phyloP scores from a whole-genome alignment of 768 basidiomycete species.

The Termitomyces sp. region DNA sequence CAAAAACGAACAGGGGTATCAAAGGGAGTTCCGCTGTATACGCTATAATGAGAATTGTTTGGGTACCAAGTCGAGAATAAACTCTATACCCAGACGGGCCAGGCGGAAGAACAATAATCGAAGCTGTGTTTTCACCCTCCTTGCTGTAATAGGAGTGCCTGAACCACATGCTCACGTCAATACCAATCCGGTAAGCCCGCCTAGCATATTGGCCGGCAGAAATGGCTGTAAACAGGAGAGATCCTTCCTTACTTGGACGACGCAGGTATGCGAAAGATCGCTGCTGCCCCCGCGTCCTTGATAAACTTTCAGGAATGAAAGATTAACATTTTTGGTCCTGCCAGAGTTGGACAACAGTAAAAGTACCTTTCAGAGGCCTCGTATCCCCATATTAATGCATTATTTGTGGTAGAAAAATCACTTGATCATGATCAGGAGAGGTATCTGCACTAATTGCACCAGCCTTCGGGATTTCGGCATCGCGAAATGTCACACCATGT shows the following conservation, averaged over 20 bases:
- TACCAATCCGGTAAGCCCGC: not conserved
- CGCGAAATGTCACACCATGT: constrained; percentile 7
- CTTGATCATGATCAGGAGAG: not conserved
- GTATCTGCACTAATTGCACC: too few relatives aligned
- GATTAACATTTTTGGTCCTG: not conserved
- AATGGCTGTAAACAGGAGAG: too few relatives aligned
- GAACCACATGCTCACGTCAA: not conserved
- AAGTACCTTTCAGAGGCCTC: not conserved
- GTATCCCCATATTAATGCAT: not conserved
- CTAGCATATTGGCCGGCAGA: too few relatives aligned
- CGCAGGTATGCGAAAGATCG: not conserved
- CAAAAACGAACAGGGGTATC: not conserved
- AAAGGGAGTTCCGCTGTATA: not conserved
- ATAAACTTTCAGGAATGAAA: not conserved
- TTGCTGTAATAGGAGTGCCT: not conserved
- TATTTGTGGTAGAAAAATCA: not conserved
- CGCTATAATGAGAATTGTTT: not conserved
- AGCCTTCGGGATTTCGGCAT: too few relatives aligned
- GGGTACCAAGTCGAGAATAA: too few relatives aligned
- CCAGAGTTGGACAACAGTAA: not conserved
- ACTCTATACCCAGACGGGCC: not conserved
- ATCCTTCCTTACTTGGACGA: not conserved
- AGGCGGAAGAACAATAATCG: not conserved
- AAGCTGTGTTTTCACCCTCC: not conserved
- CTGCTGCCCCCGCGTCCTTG: not conserved